Percentiles rank a stretch among this genome's conserved stretches.
Evolutionary conservation across 352 stramenopile genomes (phyloP).

Genomic region (Phytopythium sindhum): DNA sequence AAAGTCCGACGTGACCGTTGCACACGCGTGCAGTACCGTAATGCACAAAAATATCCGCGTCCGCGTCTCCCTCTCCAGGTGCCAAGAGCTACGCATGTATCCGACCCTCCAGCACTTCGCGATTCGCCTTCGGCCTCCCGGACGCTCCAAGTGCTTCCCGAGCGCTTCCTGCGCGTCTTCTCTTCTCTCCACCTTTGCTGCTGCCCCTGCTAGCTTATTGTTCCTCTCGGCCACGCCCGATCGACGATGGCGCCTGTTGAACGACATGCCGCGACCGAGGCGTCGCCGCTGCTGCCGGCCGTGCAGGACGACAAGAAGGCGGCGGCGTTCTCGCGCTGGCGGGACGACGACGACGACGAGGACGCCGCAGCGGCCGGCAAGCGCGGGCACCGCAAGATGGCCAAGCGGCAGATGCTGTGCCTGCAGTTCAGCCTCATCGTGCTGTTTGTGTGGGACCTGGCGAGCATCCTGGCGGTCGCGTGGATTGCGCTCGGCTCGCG

Average conservation of each 20-base stretch:
- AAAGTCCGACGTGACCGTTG: background rate
- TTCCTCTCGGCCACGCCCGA: background rate
- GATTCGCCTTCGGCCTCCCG: background rate
- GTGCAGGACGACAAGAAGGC: constrained; percentile 23
- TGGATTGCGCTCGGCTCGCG: constrained; percentile 43
- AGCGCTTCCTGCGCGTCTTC: background rate
- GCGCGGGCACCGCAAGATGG: constrained; percentile 14
- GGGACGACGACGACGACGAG: constrained; percentile 26
- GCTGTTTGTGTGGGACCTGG: constrained; percentile 46
- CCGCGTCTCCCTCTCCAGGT: background rate
- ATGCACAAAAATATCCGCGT: too few relatives aligned
- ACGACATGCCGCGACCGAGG: constrained; percentile 12
- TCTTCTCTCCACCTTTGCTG: background rate
- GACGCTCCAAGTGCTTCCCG: background rate
- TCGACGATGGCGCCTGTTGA: background rate
- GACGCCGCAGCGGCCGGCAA: background rate
- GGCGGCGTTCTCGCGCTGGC: constrained; percentile 46
- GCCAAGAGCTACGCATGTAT: background rate
- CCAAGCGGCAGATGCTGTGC: constrained; percentile 56
- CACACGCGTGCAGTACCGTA: too few relatives aligned
- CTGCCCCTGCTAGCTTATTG: background rate
- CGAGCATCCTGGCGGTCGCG: constrained; percentile 46
- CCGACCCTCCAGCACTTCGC: background rate
- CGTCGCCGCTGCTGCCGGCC: constrained; percentile 33
- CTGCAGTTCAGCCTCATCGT: constrained; percentile 67